phyloP scores from a whole-genome alignment of 2,329 filamentous ascomycete species.

The Alternaria ethzedia region DNA sequence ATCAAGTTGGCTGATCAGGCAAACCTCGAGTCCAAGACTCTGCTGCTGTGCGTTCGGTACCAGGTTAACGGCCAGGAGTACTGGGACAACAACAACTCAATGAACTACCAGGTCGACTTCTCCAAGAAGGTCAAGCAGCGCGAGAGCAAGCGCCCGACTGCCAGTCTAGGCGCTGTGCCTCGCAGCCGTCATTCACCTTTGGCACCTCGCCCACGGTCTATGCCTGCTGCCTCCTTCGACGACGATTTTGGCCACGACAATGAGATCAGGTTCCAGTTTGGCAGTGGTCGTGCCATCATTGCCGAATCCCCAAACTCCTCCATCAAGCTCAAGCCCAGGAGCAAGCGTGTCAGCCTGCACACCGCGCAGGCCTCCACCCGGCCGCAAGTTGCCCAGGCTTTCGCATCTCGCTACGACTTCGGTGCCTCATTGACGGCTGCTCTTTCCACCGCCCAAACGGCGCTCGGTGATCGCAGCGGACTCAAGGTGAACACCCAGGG shows the following conservation, averaged over 20 bases:
- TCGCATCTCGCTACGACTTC: constrained; percentile 95
- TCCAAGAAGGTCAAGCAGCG: constrained; percentile 72
- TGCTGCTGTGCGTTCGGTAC: constrained; percentile 92
- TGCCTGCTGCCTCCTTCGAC: constrained; percentile 62
- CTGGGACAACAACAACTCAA: constrained; percentile 90
- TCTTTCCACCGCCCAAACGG: constrained; percentile 74
- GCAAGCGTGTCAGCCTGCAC: constrained; percentile 66
- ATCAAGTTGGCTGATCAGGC: constrained; percentile 92
- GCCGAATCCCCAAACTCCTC: constrained; percentile 65
- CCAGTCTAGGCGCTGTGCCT: constrained; percentile 60
- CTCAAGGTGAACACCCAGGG: constrained; percentile 41
- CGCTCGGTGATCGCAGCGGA: constrained; percentile 63
- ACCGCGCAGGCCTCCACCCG: constrained; percentile 59
- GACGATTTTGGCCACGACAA: constrained; percentile 72
- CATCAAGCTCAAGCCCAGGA: constrained; percentile 73
- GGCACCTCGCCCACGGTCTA: constrained; percentile 56
- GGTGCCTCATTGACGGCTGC: constrained; percentile 87
- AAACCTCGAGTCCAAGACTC: constrained; percentile 88
- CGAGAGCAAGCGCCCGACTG: constrained; percentile 51
- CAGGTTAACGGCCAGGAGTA: constrained; percentile 81
- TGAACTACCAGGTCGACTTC: constrained; percentile 96
- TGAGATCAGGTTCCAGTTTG: constrained; percentile 55
- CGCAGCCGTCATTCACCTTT: constrained; percentile 57
- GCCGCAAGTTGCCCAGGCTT: constrained; percentile 69
- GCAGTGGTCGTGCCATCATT: constrained; percentile 50